Evolutionary conservation across 1,139 yeast species (phyloP), one percentile per base, ranked within the genome.

Genomic region (Geotrichum europaeum): DNA sequence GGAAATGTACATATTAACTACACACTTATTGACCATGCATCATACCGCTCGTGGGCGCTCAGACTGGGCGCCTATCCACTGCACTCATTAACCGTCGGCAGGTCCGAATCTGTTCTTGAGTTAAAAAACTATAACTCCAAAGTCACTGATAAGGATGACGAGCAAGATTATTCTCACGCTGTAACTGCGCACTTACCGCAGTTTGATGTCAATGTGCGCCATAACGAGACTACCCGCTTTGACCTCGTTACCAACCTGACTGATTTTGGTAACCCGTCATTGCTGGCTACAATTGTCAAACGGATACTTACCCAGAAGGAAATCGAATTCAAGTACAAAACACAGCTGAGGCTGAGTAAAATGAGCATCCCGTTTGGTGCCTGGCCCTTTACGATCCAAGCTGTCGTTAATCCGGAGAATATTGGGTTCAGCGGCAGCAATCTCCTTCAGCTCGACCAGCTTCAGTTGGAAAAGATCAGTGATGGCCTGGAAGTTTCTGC

Each of bases 161-260:
- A 18, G 36, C 24, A 20, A 10, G 56, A 45, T 9, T 62, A 60
- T 43, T 60, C 56, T 5, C 62, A 62, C 40, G 65, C 70, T 2
- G 69, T 66, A 6, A 66, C 63, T 49, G 69, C 69, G 1, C 58
- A 61, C 12, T 49, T 68, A 24, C 72, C 72, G 4, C 53, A 64
- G 12, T 56, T 68, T 60, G 61, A 55, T 1, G 45, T 68, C 4
- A 61, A 60, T 43, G 60, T 65, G 7, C 60, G 62, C 7, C 60
- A 67, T 13, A 64, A 62, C 13, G 62, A 59, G 13, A 55, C 59
- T n/a, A 68, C 71, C 7, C 51, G 51, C 10, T 63, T 69, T 53
- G 66, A 67, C 56, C 57, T 66, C 55, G 60, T 67, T 28, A 64
- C 66, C n/a, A 62, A 61, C 24, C 56, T 69, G 51, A 65, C 64